Percentiles rank a stretch among this genome's conserved stretches.
These are phyloP conservation scores for Melanogaster broomeanus DNA, from an alignment of 768 basidiomycete genomes.

Conservation along the genomic window DNA sequence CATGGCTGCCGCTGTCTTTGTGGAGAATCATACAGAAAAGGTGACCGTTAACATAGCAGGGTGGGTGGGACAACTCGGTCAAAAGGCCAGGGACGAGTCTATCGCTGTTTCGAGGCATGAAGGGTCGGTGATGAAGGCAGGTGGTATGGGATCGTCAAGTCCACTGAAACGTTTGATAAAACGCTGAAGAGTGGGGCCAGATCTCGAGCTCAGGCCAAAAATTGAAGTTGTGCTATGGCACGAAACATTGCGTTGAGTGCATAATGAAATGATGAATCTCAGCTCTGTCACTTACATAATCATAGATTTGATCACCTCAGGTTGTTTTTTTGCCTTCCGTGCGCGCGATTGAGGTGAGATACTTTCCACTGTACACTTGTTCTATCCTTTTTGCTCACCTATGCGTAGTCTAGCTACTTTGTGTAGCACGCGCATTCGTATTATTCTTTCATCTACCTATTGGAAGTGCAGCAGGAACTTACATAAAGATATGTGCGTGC, in stretches of 20 bases:
- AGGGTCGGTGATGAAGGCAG: slow-evolving; percentile 23
- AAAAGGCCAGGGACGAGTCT: slow-evolving; percentile 17
- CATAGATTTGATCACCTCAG: no score
- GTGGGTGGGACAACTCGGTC: slow-evolving; percentile 19
- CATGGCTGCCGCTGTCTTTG: not conserved
- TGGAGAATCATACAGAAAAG: slow-evolving; percentile 10
- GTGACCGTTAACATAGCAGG: slow-evolving; percentile 12
- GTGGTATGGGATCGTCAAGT: slow-evolving; percentile 18
- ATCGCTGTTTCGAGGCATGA: slow-evolving; percentile 21
- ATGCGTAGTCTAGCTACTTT: no score
- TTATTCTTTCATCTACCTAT: no score
- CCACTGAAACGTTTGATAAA: slow-evolving; percentile 17
- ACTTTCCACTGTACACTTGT: no score
- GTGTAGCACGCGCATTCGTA: no score
- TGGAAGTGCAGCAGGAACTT: no score
- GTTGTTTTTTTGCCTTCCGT: no score
- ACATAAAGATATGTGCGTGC: no score
- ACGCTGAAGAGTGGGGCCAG: slow-evolving; percentile 23
- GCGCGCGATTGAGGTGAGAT: no score
- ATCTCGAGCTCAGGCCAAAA: slow-evolving; percentile 5
- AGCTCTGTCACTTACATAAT: no score
- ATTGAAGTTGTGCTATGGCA: slow-evolving; percentile 5
- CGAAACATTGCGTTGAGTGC: not conserved
- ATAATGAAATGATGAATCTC: no score
- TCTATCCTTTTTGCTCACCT: no score